Evolutionary conservation across 164 flowering plant genomes (phyloP).

Genomic region (Piper betle): DNA sequence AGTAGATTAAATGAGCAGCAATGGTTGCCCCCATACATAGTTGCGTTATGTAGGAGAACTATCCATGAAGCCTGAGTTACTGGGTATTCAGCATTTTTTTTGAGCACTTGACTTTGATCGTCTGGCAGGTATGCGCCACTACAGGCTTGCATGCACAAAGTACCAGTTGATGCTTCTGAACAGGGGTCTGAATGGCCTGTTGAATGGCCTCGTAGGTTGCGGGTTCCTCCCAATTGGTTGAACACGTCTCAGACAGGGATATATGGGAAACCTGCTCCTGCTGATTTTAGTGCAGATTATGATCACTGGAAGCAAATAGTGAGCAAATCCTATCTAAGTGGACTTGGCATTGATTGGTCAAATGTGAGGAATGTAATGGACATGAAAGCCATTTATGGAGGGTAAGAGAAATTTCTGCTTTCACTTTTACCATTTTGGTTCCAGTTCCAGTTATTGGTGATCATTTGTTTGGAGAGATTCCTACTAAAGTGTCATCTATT

Average conservation of each 20-base stretch:
- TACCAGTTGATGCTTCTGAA: constrained; percentile 29
- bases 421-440: too few relatives aligned
- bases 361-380: constrained; percentile 88
- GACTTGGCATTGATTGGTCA: constrained; percentile 73
- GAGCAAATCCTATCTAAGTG: constrained; percentile 38
- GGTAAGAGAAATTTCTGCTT: too few relatives aligned
- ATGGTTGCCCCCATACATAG: too few relatives aligned
- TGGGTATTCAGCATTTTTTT: background rate
- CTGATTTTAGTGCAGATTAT: constrained; percentile 58
- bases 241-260: constrained; percentile 74
- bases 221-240: constrained; percentile 64
- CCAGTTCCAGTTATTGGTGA: too few relatives aligned
- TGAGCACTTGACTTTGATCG: background rate
- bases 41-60: too few relatives aligned
- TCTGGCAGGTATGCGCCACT: constrained; percentile 75
- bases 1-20: too few relatives aligned
- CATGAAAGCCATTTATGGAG: constrained; percentile 96
- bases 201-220: constrained; percentile 58
- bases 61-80: too few relatives aligned
- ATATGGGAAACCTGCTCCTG: constrained; percentile 77
- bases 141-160: constrained; percentile 72
- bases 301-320: constrained; percentile 73
- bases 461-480: too few relatives aligned
- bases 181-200: constrained; percentile 76
- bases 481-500: too few relatives aligned